Evolutionary conservation across 108 stramenopile species (phyloP).

Genomic region (Cyclotella baltica): DNA sequence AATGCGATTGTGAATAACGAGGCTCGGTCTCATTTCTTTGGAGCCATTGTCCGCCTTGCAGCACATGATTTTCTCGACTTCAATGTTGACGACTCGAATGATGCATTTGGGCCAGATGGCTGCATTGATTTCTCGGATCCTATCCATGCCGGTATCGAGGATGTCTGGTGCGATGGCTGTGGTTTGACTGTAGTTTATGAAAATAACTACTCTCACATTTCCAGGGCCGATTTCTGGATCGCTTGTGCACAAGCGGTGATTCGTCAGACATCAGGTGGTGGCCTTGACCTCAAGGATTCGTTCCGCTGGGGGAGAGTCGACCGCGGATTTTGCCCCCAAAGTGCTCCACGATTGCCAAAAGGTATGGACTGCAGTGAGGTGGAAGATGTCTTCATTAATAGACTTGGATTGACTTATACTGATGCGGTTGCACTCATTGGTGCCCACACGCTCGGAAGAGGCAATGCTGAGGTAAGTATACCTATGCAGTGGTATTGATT

Average conservation of each 20-base stretch:
- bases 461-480: constrained; percentile 18
- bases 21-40: constrained; percentile 31
- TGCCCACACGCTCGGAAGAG: constrained; percentile 47
- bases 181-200: constrained; percentile 21
- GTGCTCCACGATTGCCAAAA: constrained; percentile 28
- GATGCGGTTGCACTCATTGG: constrained; percentile 58
- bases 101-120: constrained; percentile 31
- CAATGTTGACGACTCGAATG: neutral
- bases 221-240: constrained; percentile 35
- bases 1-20: constrained; percentile 8
- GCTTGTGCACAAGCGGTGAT: constrained; percentile 36
- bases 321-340: constrained; percentile 6
- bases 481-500: neutral
- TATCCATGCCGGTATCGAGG: constrained; percentile 28
- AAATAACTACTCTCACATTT: constrained; percentile 28
- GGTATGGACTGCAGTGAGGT: constrained; percentile 21
- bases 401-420: constrained; percentile 41
- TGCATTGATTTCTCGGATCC: constrained; percentile 25
- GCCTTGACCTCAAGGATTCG: constrained; percentile 16
- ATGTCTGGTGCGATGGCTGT: constrained; percentile 37
- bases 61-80: constrained; percentile 49
- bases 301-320: constrained; percentile 43
- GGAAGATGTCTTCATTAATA: constrained; percentile 31
- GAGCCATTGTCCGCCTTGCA: constrained; percentile 48
- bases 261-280: constrained; percentile 21